These are phyloP conservation scores for Pseudozyma sp. DNA, from an alignment of 1,284 basidiomycete species.

Conservation along the genomic window DNA sequence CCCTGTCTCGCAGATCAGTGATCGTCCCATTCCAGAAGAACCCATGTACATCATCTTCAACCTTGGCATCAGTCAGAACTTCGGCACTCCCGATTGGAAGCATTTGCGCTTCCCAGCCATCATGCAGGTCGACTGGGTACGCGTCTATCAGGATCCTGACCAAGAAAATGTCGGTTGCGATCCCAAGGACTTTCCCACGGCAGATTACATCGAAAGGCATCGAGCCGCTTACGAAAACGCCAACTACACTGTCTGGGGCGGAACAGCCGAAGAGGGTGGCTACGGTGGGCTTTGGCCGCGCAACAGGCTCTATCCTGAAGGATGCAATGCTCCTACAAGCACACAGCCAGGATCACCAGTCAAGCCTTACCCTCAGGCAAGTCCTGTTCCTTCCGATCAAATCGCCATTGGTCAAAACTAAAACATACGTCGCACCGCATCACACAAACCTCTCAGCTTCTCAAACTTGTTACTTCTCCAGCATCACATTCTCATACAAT, in stretches of 20 bases:
- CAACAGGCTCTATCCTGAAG: conserved; percentile 52
- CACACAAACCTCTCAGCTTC: neutral
- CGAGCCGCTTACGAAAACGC: conserved; percentile 52
- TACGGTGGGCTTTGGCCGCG: conserved; percentile 60
- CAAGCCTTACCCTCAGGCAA: conserved; percentile 38
- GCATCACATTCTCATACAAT: neutral
- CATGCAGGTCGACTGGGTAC: conserved; percentile 56
- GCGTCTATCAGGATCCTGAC: conserved; percentile 56
- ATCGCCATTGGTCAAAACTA: conserved; percentile 41
- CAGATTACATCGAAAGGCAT: conserved; percentile 72
- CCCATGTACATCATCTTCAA: conserved; percentile 63
- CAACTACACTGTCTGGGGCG: conserved; percentile 61
- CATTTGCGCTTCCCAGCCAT: conserved; percentile 44
- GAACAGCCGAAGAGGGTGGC: conserved; percentile 52
- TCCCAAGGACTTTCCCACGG: conserved; percentile 72
- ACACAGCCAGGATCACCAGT: conserved; percentile 44
- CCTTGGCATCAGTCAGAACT: conserved; percentile 57
- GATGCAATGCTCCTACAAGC: conserved; percentile 32
- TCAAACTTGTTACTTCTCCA: neutral
- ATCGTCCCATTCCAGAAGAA: conserved; percentile 55
- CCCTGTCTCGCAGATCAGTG: conserved; percentile 50
- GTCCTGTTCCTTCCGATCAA: conserved; percentile 31
- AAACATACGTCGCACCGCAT: neutral
- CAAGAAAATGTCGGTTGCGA: conserved; percentile 59
- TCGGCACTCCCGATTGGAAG: conserved; percentile 47